A percentile compares a stretch with the other conserved stretches of the same genome.
phyloP scores from a whole-genome alignment of 139 green algal genomes.

The Chlorella vulgaris region DNA sequence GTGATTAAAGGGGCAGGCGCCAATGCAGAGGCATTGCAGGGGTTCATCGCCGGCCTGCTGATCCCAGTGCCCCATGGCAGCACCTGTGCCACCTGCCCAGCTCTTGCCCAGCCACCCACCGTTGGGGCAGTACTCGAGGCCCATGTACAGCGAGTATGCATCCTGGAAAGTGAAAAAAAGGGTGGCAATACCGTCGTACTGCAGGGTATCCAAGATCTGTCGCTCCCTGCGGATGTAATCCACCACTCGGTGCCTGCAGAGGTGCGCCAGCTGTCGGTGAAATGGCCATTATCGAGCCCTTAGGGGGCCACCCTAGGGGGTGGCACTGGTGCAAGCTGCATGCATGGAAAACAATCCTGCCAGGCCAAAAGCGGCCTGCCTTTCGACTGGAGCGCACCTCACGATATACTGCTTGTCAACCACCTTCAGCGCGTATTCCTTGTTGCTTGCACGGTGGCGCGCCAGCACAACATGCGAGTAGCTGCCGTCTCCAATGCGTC shows the following conservation, averaged over 20 bases:
- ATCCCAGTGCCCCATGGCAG: too few species aligned
- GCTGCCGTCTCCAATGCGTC: slow-evolving; percentile 69
- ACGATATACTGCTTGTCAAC: slow-evolving; percentile 76
- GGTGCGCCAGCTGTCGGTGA: neutral
- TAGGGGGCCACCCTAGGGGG: too few species aligned
- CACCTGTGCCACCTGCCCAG: too few species aligned
- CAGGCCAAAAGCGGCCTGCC: too few species aligned
- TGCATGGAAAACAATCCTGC: too few species aligned
- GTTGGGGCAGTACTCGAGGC: slow-evolving; percentile 54
- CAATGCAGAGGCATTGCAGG: too few species aligned
- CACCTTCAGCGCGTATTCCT: slow-evolving; percentile 70
- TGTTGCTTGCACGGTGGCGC: slow-evolving; percentile 33
- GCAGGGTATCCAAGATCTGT: slow-evolving; percentile 59
- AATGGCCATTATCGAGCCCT: too few species aligned
- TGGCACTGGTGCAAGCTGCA: too few species aligned
- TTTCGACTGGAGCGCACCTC: slow-evolving; percentile 5
- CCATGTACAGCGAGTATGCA: slow-evolving; percentile 54
- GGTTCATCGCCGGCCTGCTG: too few species aligned
- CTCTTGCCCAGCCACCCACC: slow-evolving; percentile 1
- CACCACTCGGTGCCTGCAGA: slow-evolving; percentile 56
- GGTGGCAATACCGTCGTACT: slow-evolving; percentile 58
- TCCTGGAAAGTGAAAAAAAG: slow-evolving; percentile 80
- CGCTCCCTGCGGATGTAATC: slow-evolving; percentile 67
- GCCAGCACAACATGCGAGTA: slow-evolving; percentile 69
- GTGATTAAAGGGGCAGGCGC: too few species aligned